Percentiles rank a stretch among this genome's conserved stretches.
Evolutionary conservation across 257 asterid species (phyloP).

Genomic region (Przewalskia tangutica): DNA sequence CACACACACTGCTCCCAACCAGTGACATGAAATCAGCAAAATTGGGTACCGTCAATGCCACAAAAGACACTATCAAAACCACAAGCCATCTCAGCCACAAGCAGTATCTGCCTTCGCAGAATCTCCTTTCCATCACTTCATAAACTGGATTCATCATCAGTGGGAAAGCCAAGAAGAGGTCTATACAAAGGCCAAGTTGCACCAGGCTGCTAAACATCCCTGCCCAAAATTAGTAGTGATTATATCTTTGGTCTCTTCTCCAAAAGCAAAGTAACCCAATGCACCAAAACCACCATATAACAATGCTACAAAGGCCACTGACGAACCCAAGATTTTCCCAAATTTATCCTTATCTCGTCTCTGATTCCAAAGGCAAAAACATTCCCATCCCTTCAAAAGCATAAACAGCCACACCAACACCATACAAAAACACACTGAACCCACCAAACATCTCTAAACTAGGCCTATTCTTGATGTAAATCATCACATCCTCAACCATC

Average conservation of each 20-base stretch:
- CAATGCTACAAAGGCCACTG: conserved; percentile 10
- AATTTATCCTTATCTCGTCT: conserved; percentile 12
- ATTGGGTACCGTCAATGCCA: conserved; percentile 29
- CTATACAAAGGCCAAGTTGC: conserved; percentile 12
- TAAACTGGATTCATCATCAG: conserved; percentile 21
- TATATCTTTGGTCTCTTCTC: conserved; percentile 19
- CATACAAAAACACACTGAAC: conserved; percentile 7
- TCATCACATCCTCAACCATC: conserved; percentile 13
- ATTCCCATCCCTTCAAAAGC: conserved; percentile 18
- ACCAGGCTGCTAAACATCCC: conserved; percentile 11
- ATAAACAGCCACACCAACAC: conserved; percentile 14
- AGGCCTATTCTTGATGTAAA: conserved; percentile 7
- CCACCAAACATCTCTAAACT: conserved; percentile 13
- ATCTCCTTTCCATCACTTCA: conserved; percentile 17
- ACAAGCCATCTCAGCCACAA: conserved; percentile 12
- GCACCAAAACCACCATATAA: conserved; percentile 8
- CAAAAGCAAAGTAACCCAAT: conserved; percentile 18
- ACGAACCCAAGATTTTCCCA: conserved; percentile 12
- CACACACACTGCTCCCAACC: conserved; percentile 74
- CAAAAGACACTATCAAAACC: conserved; percentile 8
- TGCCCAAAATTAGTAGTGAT: conserved; percentile 12
- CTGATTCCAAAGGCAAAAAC: conserved; percentile 21
- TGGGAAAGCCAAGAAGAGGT: conserved; percentile 17
- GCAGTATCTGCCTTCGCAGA: conserved; percentile 10
- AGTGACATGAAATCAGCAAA: conserved; percentile 80